Evolutionary conservation across 2,329 filamentous ascomycete genomes (phyloP), one percentile per base, ranked within the genome.

Genomic region (Exserohilum turcica): DNA sequence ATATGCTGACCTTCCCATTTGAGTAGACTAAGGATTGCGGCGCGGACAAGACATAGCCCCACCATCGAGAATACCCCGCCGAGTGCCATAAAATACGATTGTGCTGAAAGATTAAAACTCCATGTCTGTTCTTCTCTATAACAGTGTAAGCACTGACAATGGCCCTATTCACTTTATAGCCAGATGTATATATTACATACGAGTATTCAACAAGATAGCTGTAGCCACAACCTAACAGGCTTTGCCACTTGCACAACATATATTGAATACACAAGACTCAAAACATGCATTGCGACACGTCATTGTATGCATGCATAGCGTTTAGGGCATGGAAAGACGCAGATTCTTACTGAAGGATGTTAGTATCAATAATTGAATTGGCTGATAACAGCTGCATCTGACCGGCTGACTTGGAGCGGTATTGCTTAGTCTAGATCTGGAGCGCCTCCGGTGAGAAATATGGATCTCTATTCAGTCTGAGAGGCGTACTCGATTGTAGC

Each of bases 31-130:
- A 31, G 35, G 6, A 48, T 5, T 48, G 44, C 44, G 44, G 44
- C 44, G 44, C 27, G 18, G 44, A 24, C 38, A 15, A 37, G 44
- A 40, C 35, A 47, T 39, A 16, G 33, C 44, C 44, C 35, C 35
- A 47, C 44, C 32, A 7, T 35, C 12, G 15, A 35, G 8, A 35
- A 35, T 5, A n/a, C 32, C 5, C 8, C 32, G 6, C 7, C 13
- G 32, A 15, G 15, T 3, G 6, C n/a, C n/a, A 16, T n/a, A n/a
- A n/a, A n/a, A n/a, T n/a, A n/a, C n/a, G n/a, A n/a, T n/a, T n/a
- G n/a, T n/a, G n/a, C n/a, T n/a, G n/a, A n/a, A n/a, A n/a, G n/a
- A n/a, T n/a, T n/a, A n/a, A n/a, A n/a, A n/a, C n/a, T n/a, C n/a
- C n/a, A n/a, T n/a, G n/a, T n/a, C n/a, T n/a, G n/a, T n/a, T n/a